Evolutionary conservation across 495 filamentous ascomycete species (phyloP), one percentile per base, ranked within the genome.

Genomic region (Trichoderma reesei): DNA sequence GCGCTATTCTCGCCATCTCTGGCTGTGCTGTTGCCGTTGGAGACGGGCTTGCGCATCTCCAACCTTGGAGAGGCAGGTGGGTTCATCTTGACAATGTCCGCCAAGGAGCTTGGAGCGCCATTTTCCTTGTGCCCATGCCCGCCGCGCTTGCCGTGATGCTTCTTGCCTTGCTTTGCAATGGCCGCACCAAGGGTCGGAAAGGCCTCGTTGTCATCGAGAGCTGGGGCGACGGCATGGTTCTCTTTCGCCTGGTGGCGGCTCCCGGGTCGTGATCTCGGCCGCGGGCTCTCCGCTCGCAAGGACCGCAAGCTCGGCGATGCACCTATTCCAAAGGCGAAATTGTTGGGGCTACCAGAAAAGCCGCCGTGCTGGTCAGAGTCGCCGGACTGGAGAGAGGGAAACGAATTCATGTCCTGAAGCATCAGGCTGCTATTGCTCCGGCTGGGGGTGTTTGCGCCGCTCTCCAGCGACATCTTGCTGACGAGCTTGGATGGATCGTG

Each of bases 61-160:
- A 68, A 76, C 54, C 73, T 79, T 75, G 69, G 73, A 65, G 72
- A 71, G 64, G 68, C 79, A 74, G 66, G 83, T 16, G 91, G 90
- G 14, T 90, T 88, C 89, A 95, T 93, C 66, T 92, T 91, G 51
- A 97, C 91, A 60, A 98, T 87, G 74, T 97, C 94, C 4, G 94
- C 94, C 39, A 98, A 80, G n/a, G 90, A 95, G 68, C 84, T 90
- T 3, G 93, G 88, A 0, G 79, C 68, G 18, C 77, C 76, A 63
- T 79, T 88, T 60, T 91, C 88, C 71, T 90, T 92, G 69, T 85
- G 83, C 38, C 82, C 82, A 69, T 94, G 86, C 0, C 88, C 87
- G 56, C 89, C 89, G 51, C 91, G 84, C 72, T 95, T 96, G 10
- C 91, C 91, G 74, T 96, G 90, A 66, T 92, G 89, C 67, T 96